These are phyloP conservation scores for Talaromyces sp. DNA, from an alignment of 2,329 filamentous ascomycete species.

Conservation along the genomic window DNA sequence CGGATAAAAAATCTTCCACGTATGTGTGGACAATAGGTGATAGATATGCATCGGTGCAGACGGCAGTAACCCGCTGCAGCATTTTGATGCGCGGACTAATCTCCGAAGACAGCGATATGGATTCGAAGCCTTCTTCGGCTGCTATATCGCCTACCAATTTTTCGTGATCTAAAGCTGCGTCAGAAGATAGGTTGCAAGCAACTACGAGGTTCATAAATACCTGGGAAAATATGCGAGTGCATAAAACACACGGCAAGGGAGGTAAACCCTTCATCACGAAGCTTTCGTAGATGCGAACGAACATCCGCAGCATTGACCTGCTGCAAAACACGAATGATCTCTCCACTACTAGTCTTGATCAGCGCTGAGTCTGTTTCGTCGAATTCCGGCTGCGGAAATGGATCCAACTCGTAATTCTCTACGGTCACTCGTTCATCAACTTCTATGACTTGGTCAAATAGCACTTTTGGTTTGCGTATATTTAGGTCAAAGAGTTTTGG, in stretches of 20 bases:
- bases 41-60: slow-evolving; percentile 72
- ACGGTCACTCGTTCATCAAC: slow-evolving; percentile 68
- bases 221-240: background rate
- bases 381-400: slow-evolving; percentile 56
- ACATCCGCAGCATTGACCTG: background rate
- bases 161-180: background rate
- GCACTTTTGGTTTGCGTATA: slow-evolving; percentile 75
- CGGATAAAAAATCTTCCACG: slow-evolving; percentile 11
- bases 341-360: slow-evolving; percentile 54
- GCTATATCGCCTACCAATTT: background rate
- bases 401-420: slow-evolving; percentile 44
- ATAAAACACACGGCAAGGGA: background rate
- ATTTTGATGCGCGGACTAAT: slow-evolving; percentile 82
- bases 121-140: slow-evolving; percentile 50
- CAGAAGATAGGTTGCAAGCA: background rate
- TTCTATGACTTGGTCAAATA: slow-evolving; percentile 76
- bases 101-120: slow-evolving; percentile 68
- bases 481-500: slow-evolving; percentile 82
- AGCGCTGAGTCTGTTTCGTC: slow-evolving; percentile 61
- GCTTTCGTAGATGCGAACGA: background rate
- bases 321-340: slow-evolving; percentile 65
- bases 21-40: slow-evolving; percentile 63
- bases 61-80: slow-evolving; percentile 66
- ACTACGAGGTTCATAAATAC: background rate
- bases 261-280: background rate